A percentile compares a stretch with the other conserved stretches of the same genome.
Conservation (phyloP, 2,329 filamentous ascomycete species). For the Xylaria sp. region DNA sequence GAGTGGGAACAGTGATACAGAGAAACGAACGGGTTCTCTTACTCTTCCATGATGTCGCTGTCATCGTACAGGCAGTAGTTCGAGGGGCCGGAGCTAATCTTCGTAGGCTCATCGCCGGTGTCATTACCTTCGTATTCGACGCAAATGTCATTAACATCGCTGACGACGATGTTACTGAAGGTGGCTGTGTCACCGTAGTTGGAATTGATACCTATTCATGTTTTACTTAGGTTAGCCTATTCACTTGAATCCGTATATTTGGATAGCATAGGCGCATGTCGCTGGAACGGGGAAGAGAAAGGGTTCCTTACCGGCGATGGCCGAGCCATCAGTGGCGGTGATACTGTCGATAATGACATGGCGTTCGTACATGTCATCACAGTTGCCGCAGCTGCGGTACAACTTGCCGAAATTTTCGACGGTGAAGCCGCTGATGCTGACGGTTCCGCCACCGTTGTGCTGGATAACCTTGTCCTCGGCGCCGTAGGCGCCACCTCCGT, state of each 20-base stretch:
- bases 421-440: constrained; percentile 55
- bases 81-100: constrained; percentile 52
- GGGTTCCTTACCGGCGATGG: not conserved
- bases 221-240: not conserved
- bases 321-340: not conserved
- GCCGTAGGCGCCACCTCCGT: constrained; percentile 57
- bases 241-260: not conserved
- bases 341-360: constrained; percentile 6
- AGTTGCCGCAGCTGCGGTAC: constrained; percentile 63
- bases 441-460: constrained; percentile 55
- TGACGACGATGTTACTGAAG: constrained; percentile 50
- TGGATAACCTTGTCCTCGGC: constrained; percentile 57
- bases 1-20: not conserved
- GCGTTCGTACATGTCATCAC: constrained; percentile 47
- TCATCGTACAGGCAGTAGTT: constrained; percentile 4
- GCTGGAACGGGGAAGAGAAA: not conserved
- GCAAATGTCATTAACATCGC: constrained; percentile 35
- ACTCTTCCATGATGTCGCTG: constrained; percentile 1
- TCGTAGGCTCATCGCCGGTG: constrained; percentile 52
- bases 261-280: not conserved
- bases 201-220: constrained; percentile 57
- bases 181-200: constrained; percentile 62
- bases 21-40: not conserved
- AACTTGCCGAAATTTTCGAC: constrained; percentile 60
- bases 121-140: constrained; percentile 53